Evolutionary conservation across 1,139 yeast genomes (phyloP), one percentile per base, ranked within the genome.

Genomic region (Pichia sp.): DNA sequence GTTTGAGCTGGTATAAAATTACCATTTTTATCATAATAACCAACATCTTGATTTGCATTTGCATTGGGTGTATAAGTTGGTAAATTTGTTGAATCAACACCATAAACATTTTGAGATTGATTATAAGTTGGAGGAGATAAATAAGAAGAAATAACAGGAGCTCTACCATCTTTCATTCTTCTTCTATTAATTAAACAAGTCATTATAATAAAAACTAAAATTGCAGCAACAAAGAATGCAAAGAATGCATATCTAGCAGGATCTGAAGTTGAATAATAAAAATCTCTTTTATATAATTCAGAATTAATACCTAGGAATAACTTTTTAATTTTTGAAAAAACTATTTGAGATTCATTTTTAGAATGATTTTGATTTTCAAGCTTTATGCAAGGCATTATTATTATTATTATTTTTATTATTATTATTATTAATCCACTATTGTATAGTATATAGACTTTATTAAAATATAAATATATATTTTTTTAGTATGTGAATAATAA

Each of bases 71-170:
- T 75, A 56, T 85, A 85, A 7, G 83, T 73, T 0, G 94, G 94
- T 0, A 83, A 86, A 53, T 72, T 71, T 7, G 72, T 66, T 28
- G 73, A 70, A 37, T 71, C 59, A 0, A 74, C 73, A 44, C 73
- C 72, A 57, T 82, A 79, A 50, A 79, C 83, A 49, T 71, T 72
- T 58, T 86, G 88, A 3, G 92, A 78, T 59, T 84, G 92, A 52
- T 74, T 67, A 63, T 89, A 88, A n/a, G 85, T 74, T 0, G 96
- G 96, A 4, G 96, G 96, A 0, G 95, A 83, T 74, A 89, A 77
- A 94, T 96, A 89, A 8, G 87, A 79, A 1, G 97, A 88, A 51
- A 81, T 74, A 4, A 88, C 72, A 0, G 97, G 96, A 33, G 73
- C 74, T 39, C 72, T 70, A 5, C 97, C 97, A 39, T 69, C 66